Evolutionary conservation across 768 basidiomycete species (phyloP).

Genomic region (Cyclocybe cylindracea): DNA sequence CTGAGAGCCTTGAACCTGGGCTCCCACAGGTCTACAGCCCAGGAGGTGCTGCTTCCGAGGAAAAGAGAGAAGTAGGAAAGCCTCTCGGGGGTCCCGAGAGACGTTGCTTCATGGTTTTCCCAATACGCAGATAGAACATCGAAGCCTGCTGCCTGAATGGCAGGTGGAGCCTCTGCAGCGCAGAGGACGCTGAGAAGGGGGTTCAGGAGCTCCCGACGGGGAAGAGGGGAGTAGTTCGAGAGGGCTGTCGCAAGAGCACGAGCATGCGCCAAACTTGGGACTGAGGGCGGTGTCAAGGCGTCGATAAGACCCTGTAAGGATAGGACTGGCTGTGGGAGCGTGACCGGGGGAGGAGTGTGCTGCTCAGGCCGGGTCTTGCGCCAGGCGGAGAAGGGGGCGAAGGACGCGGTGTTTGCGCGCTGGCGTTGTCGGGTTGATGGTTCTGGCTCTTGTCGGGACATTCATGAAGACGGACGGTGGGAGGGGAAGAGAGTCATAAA

Average conservation of each 20-base stretch:
- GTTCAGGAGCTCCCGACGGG: slow-evolving; percentile 51
- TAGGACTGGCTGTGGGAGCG: slow-evolving; percentile 30
- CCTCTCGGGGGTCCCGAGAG: slow-evolving; percentile 55
- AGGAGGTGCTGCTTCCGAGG: slow-evolving; percentile 42
- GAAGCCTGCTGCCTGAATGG: slow-evolving; percentile 67
- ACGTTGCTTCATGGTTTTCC: slow-evolving; percentile 53
- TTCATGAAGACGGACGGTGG: slow-evolving; percentile 15
- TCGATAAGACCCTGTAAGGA: slow-evolving; percentile 43
- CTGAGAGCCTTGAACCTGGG: slow-evolving; percentile 66
- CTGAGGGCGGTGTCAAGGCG: slow-evolving; percentile 53
- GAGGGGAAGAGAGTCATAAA: neutral
- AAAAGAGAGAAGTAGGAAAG: slow-evolving; percentile 68
- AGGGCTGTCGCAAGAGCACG: slow-evolving; percentile 57
- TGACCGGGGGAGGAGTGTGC: slow-evolving; percentile 15
- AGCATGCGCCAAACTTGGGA: slow-evolving; percentile 68
- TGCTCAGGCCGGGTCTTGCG: slow-evolving; percentile 23
- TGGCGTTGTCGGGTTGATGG: slow-evolving; percentile 23
- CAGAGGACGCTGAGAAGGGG: slow-evolving; percentile 67
- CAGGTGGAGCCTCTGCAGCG: slow-evolving; percentile 46
- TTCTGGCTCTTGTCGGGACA: slow-evolving; percentile 33
- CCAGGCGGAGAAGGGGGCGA: slow-evolving; percentile 27
- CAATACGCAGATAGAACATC: slow-evolving; percentile 74
- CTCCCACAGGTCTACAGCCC: slow-evolving; percentile 74
- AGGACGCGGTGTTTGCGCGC: slow-evolving; percentile 36
- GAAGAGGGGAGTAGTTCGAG: slow-evolving; percentile 53